Conservation (phyloP, 2,329 filamentous ascomycete genomes). For the Hymenoscyphus occultus region DNA sequence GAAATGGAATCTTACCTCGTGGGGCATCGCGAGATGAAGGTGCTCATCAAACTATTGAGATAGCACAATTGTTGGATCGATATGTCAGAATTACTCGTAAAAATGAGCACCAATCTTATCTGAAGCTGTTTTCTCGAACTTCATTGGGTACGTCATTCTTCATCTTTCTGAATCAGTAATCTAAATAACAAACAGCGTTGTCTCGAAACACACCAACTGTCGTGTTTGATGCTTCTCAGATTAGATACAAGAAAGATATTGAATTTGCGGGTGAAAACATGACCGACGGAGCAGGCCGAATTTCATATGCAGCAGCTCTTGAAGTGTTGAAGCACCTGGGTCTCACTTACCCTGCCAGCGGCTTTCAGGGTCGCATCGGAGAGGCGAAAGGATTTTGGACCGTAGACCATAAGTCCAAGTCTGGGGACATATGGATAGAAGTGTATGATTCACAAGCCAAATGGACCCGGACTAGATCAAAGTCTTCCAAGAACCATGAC, state of each 20-base stretch:
- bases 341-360: constrained; percentile 55
- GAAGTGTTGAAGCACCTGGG: constrained; percentile 51
- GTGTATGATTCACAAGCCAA: constrained; percentile 67
- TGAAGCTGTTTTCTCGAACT: constrained; percentile 59
- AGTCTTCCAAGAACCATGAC: constrained; percentile 18
- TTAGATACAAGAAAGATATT: constrained; percentile 37
- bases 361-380: constrained; percentile 67
- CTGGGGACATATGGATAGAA: constrained; percentile 59
- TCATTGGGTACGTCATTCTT: constrained; percentile 44
- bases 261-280: constrained; percentile 44
- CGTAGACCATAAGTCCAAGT: constrained; percentile 49
- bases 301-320: constrained; percentile 59
- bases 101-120: constrained; percentile 46
- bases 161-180: constrained; percentile 3
- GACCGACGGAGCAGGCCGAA: constrained; percentile 65
- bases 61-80: constrained; percentile 49
- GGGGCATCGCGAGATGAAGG: background rate
- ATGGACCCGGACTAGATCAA: constrained; percentile 43
- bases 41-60: constrained; percentile 33
- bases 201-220: constrained; percentile 40
- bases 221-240: constrained; percentile 46
- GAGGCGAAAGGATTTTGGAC: constrained; percentile 77
- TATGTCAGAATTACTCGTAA: constrained; percentile 43
- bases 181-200: constrained; percentile 42
- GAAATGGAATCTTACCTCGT: constrained; percentile 25